phyloP scores from a whole-genome alignment of 331 rosid genomes.

The Ulmus americana region DNA sequence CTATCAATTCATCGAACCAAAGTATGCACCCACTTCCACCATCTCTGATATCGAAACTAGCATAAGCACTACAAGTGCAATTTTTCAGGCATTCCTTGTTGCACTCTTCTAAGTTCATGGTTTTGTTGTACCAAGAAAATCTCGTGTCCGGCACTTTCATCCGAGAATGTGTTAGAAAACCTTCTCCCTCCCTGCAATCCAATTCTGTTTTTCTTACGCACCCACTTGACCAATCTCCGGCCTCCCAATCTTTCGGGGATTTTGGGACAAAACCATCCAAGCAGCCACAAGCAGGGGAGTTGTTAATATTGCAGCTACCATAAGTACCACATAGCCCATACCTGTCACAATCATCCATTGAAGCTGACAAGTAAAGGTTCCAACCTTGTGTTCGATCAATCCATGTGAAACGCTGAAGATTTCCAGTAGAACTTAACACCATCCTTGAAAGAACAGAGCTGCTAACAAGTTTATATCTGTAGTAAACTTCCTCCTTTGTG shows the following conservation, averaged over 20 bases:
- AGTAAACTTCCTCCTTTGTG: slow-evolving; percentile 8
- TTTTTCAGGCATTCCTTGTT: slow-evolving; percentile 8
- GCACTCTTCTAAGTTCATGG: slow-evolving; percentile 6
- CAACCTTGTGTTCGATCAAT: slow-evolving; percentile 4
- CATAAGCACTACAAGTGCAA: slow-evolving; percentile 11
- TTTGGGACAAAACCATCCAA: slow-evolving; percentile 13
- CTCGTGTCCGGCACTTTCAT: slow-evolving; percentile 5
- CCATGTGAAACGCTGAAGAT: slow-evolving; percentile 4
- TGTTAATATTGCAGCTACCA: slow-evolving; percentile 9
- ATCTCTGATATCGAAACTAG: neutral
- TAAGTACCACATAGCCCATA: slow-evolving; percentile 3
- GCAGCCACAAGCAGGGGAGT: slow-evolving; percentile 1
- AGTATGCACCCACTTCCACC: slow-evolving; percentile 1
- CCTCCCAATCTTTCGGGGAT: neutral
- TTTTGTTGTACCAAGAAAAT: neutral
- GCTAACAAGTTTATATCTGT: neutral
- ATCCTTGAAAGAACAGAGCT: slow-evolving; percentile 5
- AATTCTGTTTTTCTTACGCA: slow-evolving; percentile 1
- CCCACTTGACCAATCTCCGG: neutral
- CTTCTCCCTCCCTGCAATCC: slow-evolving; percentile 4
- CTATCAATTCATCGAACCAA: slow-evolving; percentile 6
- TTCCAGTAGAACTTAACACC: neutral
- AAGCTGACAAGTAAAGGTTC: neutral
- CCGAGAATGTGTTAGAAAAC: neutral
- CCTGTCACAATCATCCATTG: neutral